phyloP scores from a whole-genome alignment of 768 basidiomycete species.

The button mushroom (Agaricus bisporus) region DNA sequence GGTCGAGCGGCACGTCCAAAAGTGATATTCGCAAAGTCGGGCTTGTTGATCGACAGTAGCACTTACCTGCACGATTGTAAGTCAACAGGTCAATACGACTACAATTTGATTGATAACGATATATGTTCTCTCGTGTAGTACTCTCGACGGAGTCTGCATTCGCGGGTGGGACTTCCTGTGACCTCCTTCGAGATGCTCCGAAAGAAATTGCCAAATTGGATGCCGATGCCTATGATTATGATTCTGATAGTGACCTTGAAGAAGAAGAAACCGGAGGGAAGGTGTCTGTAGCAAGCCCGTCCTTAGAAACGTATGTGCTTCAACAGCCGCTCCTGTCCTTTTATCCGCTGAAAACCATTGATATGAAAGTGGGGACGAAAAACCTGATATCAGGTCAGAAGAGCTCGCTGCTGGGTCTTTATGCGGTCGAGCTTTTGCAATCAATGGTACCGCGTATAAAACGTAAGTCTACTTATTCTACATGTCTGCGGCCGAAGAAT shows the following conservation, averaged over 20 bases:
- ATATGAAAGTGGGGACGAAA: too few relatives aligned
- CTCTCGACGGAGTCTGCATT: neutral
- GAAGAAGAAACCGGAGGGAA: too few relatives aligned
- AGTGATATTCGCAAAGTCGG: conserved; percentile 5
- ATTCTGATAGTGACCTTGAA: conserved; percentile 11
- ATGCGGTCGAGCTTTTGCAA: conserved; percentile 6
- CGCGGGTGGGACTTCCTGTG: neutral
- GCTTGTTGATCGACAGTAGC: neutral
- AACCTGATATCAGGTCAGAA: neutral
- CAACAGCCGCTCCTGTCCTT: too few relatives aligned
- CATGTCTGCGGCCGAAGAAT: neutral
- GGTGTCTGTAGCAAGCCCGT: too few relatives aligned
- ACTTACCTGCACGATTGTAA: conserved; percentile 2
- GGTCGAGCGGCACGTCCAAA: neutral
- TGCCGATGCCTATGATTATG: conserved; percentile 7
- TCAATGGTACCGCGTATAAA: conserved; percentile 2
- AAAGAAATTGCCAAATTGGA: conserved; percentile 6
- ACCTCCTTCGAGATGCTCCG: neutral
- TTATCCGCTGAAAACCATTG: too few relatives aligned
- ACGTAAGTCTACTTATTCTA: neutral
- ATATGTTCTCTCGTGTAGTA: neutral
- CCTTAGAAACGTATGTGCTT: too few relatives aligned
- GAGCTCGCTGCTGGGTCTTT: neutral
- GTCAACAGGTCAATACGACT: neutral
- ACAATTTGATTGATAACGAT: neutral